Conservation (phyloP, 345 rosid genomes). For the Noccaea caerulescens region DNA sequence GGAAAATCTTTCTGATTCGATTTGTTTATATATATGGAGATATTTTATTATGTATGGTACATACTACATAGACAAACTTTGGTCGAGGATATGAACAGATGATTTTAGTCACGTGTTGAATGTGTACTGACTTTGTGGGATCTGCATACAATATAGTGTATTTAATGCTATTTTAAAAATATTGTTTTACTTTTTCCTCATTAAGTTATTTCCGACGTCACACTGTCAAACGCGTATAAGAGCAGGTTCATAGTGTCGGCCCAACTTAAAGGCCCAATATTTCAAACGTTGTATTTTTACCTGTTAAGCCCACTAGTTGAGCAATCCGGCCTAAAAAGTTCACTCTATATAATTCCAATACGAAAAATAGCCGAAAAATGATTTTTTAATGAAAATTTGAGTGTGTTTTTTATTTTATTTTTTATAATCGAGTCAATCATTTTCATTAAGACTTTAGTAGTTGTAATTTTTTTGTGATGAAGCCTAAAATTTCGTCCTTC, state of each 20-base stretch:
- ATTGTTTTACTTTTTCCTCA: no score
- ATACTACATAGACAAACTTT: slow-evolving; percentile 4
- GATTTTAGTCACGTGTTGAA: slow-evolving; percentile 33
- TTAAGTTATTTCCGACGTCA: background rate
- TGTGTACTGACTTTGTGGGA: slow-evolving; percentile 4
- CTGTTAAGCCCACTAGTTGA: background rate
- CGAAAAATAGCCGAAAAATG: no score
- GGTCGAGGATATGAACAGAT: slow-evolving; percentile 31
- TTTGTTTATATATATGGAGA: slow-evolving; percentile 19
- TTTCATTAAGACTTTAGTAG: no score
- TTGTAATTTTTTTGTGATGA: no score
- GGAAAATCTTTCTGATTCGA: slow-evolving; percentile 33
- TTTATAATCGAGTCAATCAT: no score
- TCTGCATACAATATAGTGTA: background rate
- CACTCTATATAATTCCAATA: no score
- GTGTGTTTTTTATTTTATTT: no score
- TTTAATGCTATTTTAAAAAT: background rate
- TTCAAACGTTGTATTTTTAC: background rate
- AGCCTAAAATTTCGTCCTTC: no score
- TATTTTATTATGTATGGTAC: slow-evolving; percentile 32
- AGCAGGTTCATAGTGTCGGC: background rate
- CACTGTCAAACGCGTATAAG: background rate
- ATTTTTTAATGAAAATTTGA: no score
- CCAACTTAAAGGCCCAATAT: slow-evolving; percentile 1
- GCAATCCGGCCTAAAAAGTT: background rate